Evolutionary conservation across 108 stramenopile species (phyloP), one percentile per base, ranked within the genome.

Genomic region (Skeletonema tropicum): DNA sequence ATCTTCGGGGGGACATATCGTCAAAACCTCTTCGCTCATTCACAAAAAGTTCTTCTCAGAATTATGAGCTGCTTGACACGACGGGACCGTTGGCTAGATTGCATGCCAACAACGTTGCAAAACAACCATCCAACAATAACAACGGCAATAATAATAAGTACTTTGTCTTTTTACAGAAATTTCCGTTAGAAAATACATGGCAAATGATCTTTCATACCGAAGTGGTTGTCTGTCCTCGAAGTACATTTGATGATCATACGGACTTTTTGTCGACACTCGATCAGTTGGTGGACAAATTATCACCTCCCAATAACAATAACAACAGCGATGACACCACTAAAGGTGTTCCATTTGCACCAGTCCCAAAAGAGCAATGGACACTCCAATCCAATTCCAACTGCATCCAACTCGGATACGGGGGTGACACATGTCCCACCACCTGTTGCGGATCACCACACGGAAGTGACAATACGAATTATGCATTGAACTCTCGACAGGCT

Each of bases 131-230:
- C 2, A n/a, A 23, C 23, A 55, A 55, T 55, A 10, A 23, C 5
- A 26, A 7, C 7, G 7, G 7, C 26, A 29, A 29, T 29, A 29
- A 2, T 29, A 29, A 61, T 35, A 1, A 38, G 4, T 76, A 76
- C 46, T 82, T 72, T 48, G 57, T 83, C 13, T 83, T 83, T 49
- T 66, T 83, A 9, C 82, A 83, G 66, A 83, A 83, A 35, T 83
- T 83, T 33, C 82, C 82, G 2, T 66, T 83, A 0, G 66, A 83
- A 42, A 49, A 64, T 25, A 66, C 82, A 17, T 77, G 63, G 29
- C 35, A 55, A 25, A 59, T 66, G 57, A 59, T 83, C 36, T 83
- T 74, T 15, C 82, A 83, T 42, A 83, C 82, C n/a, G 82, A 83
- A 57, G 76, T 83, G 1, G 45, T 83, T 12, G 72, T 83, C 19